phyloP scores from a whole-genome alignment of 371 early-diverging fungal genomes.

The Blakeslea trispora region DNA sequence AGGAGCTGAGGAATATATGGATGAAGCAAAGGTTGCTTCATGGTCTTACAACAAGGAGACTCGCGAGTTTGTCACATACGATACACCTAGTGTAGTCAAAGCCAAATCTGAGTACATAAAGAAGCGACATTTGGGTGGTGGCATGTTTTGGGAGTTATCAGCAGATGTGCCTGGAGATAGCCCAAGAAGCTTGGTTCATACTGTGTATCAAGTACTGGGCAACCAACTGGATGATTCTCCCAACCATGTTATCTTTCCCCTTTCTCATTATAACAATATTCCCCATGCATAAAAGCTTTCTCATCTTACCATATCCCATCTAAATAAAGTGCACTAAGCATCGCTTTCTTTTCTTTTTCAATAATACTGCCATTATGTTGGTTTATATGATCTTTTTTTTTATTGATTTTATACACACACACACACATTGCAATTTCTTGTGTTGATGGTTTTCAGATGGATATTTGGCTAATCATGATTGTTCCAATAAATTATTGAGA shows the following conservation, averaged over 20 bases:
- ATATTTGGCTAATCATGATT: not conserved
- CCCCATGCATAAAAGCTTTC: not conserved
- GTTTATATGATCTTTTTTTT: not conserved
- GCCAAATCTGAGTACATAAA: conserved; percentile 79
- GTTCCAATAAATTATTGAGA: conserved; percentile 31
- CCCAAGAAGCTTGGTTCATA: conserved; percentile 49
- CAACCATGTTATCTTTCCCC: conserved; percentile 47
- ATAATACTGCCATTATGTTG: not conserved
- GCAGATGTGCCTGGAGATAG: conserved; percentile 52
- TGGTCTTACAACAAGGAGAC: conserved; percentile 73
- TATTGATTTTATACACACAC: not conserved
- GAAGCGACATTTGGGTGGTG: conserved; percentile 69
- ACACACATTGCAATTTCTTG: not conserved
- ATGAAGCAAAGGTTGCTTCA: conserved; percentile 65
- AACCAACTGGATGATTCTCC: conserved; percentile 13
- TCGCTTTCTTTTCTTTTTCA: too few relatives aligned
- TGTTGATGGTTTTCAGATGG: not conserved
- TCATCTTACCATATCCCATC: not conserved
- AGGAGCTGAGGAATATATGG: conserved; percentile 69
- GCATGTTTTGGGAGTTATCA: conserved; percentile 85
- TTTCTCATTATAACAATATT: conserved; percentile 59
- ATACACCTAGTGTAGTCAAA: conserved; percentile 67
- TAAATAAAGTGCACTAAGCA: not conserved
- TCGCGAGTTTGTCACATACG: conserved; percentile 80
- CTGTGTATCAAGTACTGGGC: conserved; percentile 39